Evolutionary conservation across 805 yeast genomes (phyloP).

Genomic region (Hanseniaspora hatyaiensis): DNA sequence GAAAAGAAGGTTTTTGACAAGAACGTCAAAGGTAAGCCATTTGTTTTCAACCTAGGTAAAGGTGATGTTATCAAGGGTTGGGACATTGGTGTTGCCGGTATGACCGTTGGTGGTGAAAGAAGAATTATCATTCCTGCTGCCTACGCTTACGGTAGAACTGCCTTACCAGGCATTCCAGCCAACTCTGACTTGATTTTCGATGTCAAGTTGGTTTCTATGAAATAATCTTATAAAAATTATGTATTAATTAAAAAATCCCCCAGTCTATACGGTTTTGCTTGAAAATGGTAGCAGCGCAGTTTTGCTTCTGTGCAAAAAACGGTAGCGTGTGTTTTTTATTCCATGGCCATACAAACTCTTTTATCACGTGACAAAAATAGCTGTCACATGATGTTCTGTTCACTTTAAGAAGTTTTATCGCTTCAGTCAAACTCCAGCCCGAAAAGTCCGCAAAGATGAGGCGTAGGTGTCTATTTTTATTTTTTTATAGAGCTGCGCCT

Average conservation of each 20-base stretch:
- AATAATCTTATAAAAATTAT: slow-evolving; percentile 35
- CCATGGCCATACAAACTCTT: no score
- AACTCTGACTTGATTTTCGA: slow-evolving; percentile 94
- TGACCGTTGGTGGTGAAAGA: slow-evolving; percentile 98
- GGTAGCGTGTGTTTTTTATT: no score
- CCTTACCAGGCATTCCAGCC: slow-evolving; percentile 94
- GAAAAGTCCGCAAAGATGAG: no score
- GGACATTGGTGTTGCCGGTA: slow-evolving; percentile 97
- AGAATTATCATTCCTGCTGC: slow-evolving; percentile 91
- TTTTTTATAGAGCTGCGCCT: no score
- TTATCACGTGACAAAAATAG: no score
- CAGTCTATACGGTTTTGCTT: no score
- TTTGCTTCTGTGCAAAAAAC: no score
- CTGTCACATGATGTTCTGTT: no score
- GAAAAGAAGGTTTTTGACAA: slow-evolving; percentile 87
- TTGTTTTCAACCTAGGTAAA: slow-evolving; percentile 77
- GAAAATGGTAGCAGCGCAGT: no score
- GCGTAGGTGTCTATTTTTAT: no score
- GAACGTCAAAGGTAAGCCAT: slow-evolving; percentile 95
- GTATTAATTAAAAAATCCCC: background rate
- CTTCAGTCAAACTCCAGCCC: no score
- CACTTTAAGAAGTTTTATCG: no score
- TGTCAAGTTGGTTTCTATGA: slow-evolving; percentile 81
- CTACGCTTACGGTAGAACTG: slow-evolving; percentile 90
- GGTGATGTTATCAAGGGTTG: slow-evolving; percentile 99